Base-by-base conservation (phyloP, 257 asterid genomes). In the Leonotis leonurus region DNA sequence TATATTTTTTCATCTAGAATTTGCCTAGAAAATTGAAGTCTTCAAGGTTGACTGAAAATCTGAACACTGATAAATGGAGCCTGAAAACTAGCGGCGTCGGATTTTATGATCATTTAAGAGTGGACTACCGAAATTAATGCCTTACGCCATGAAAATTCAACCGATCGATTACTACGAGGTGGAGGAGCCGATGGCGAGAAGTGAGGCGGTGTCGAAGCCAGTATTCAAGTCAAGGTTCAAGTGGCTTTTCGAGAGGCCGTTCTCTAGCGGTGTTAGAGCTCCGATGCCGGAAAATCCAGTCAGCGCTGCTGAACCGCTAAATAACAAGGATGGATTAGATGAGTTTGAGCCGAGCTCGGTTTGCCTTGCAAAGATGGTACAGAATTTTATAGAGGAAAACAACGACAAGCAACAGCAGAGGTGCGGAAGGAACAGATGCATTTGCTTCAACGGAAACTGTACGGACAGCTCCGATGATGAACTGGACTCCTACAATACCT, bases 231-330 rank as follows among this genome's bases (percentile, higher is more conserved):
- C 86, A 21, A 76, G 95, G 79, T 80, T 93, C 48, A 89, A 79
- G 76, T 76, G 97, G 70, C 94, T 93, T 44, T 81, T 93, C 17
- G 99, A 93, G 77, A 68, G 80, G 80, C 99, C 85, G 49, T 86
- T 89, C 56, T 67, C 88, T 11, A 70, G 72, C 45, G 83, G 78
- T 6, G 45, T 75, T 77, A 88, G 75, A 63, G 46, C 69, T 20
- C 70, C 86, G 33, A 49, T 71, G 48, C 62, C 74, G 20, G 86
- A 78, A 5, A 80, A 75, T 60, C 62, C 56, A 4, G 49, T 64
- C 32, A 60, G 59, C 17, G 60, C 64, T 1, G 56, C 70, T 18
- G 81, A 77, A 62, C 72, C 71, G 61, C 60, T 29, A 58, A 51
- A 41, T 53, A 32, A 32, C 41, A 86, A 76, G 73, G 89, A 81